phyloP scores from a whole-genome alignment of 192 early-diverging fungal species.

The Mortierella hygrophila region DNA sequence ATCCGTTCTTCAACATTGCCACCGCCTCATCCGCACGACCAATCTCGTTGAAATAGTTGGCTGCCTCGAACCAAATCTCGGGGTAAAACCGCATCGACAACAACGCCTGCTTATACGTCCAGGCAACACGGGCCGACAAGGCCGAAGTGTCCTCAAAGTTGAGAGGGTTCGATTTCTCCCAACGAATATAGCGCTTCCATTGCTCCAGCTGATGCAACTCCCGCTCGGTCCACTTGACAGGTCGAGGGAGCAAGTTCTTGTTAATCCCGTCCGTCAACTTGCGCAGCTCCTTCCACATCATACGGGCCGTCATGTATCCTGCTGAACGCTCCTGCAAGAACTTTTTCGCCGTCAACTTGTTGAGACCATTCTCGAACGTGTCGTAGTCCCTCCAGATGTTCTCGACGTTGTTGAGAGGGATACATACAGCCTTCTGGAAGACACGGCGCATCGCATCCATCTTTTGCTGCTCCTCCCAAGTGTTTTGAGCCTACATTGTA shows the following conservation, averaged over 20 bases:
- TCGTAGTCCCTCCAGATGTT: slow-evolving; percentile 98
- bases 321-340: slow-evolving; percentile 87
- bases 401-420: slow-evolving; percentile 90
- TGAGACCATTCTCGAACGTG: slow-evolving; percentile 87
- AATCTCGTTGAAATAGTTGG: slow-evolving; percentile 68
- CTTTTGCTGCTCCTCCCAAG: slow-evolving; percentile 93
- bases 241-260: slow-evolving; percentile 74
- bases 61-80: slow-evolving; percentile 88
- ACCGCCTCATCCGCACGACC: slow-evolving; percentile 73
- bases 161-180: slow-evolving; percentile 93
- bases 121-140: slow-evolving; percentile 79
- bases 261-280: slow-evolving; percentile 84
- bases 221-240: slow-evolving; percentile 83
- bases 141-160: slow-evolving; percentile 73
- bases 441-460: slow-evolving; percentile 86
- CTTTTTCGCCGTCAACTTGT: slow-evolving; percentile 92
- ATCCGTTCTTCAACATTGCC: slow-evolving; percentile 71
- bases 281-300: slow-evolving; percentile 84
- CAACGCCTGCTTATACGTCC: slow-evolving; percentile 90
- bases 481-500: slow-evolving; percentile 63
- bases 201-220: slow-evolving; percentile 71
- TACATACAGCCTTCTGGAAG: slow-evolving; percentile 89
- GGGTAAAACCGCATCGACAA: slow-evolving; percentile 88
- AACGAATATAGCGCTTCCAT: slow-evolving; percentile 92
- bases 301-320: slow-evolving; percentile 95